Conservation (phyloP, 225 moss, liverwort and hornwort genomes). For the Physcomitrellopsis africana region DNA sequence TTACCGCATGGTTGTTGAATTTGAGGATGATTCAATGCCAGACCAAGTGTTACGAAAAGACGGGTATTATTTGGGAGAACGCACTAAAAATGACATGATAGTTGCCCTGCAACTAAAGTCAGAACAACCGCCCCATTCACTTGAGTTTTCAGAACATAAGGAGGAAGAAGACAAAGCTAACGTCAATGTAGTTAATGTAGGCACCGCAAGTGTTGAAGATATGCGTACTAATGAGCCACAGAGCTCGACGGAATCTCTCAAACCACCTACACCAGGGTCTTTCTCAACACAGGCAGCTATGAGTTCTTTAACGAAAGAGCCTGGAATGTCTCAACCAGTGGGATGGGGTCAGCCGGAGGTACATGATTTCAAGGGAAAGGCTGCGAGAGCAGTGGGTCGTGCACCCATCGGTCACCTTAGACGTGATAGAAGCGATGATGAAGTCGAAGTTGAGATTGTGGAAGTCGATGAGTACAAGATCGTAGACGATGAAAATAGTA, state of each 20-base stretch:
- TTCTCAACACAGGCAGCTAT: neutral
- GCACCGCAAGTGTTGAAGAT: constrained; percentile 5
- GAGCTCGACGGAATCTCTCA: constrained; percentile 35
- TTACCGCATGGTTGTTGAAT: constrained; percentile 33
- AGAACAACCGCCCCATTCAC: neutral
- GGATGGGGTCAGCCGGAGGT: constrained; percentile 2
- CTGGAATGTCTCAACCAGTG: neutral
- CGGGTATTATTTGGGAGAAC: constrained; percentile 34
- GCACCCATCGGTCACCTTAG: constrained; percentile 18
- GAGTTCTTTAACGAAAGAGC: neutral
- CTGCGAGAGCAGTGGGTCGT: constrained; percentile 36
- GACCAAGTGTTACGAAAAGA: constrained; percentile 19
- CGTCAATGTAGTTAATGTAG: neutral
- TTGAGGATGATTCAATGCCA: neutral
- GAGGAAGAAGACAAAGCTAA: constrained; percentile 6
- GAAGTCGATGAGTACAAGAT: constrained; percentile 44
- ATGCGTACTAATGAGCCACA: constrained; percentile 33
- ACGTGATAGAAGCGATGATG: constrained; percentile 25
- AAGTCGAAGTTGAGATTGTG: constrained; percentile 32
- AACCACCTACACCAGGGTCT: constrained; percentile 10
- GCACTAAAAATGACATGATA: constrained; percentile 23
- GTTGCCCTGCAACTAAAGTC: neutral
- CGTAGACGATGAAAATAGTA: constrained; percentile 25
- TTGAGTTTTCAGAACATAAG: neutral
- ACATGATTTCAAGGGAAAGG: neutral